A percentile compares a stretch with the other conserved stretches of the same genome.
phyloP scores from a whole-genome alignment of 257 asterid genomes.

The Cynanchum wilfordii region DNA sequence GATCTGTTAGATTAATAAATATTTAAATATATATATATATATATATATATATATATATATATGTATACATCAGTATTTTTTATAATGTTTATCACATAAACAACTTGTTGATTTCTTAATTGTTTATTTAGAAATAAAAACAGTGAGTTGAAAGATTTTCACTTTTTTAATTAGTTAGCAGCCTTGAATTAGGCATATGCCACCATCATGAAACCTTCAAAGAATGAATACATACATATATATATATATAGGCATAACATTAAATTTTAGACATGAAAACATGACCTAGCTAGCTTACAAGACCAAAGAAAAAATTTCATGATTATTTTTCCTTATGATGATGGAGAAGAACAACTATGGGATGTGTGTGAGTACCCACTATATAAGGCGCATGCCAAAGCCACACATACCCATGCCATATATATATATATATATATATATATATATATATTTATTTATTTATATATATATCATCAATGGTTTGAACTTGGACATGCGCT shows the following conservation, averaged over 20 bases:
- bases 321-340: constrained; percentile 1
- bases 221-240: background rate
- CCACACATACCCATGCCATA: constrained; percentile 17
- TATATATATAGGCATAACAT: background rate
- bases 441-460: background rate
- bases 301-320: background rate
- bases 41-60: too few relatives aligned
- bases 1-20: too few relatives aligned
- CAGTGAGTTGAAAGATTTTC: too few relatives aligned
- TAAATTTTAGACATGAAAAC: background rate
- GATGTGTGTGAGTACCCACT: constrained; percentile 17
- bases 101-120: background rate
- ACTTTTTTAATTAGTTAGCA: background rate
- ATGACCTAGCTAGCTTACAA: background rate
- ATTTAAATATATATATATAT: too few relatives aligned
- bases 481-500: constrained; percentile 34
- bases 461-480: constrained; percentile 5
- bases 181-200: constrained; percentile 7
- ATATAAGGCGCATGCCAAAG: constrained; percentile 36
- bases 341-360: constrained; percentile 5
- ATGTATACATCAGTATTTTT: too few relatives aligned
- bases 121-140: too few relatives aligned
- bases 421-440: background rate
- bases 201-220: constrained; percentile 13
- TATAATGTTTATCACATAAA: too few relatives aligned